Conservation (phyloP, 192 early-diverging fungal genomes). For the Powellomyces hirtus region DNA sequence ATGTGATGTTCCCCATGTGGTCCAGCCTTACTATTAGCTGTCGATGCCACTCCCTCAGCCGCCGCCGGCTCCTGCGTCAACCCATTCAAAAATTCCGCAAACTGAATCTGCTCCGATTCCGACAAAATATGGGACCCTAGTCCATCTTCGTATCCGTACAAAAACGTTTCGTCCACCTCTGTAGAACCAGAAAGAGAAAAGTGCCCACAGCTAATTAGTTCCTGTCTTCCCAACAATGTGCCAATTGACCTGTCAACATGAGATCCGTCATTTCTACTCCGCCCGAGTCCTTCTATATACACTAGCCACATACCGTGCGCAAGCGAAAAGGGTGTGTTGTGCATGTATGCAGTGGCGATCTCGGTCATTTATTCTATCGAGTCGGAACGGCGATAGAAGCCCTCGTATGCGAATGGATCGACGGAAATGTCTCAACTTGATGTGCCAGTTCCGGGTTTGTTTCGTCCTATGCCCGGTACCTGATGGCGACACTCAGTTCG, state of each 20-base stretch:
- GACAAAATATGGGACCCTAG: slow-evolving; percentile 14
- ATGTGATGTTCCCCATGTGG: too few species aligned
- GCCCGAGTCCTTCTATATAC: background rate
- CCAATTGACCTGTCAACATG: background rate
- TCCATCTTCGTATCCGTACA: background rate
- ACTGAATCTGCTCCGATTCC: slow-evolving; percentile 15
- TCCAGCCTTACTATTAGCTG: too few species aligned
- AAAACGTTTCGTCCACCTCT: background rate
- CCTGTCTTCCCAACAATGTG: background rate
- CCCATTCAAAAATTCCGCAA: slow-evolving; percentile 19
- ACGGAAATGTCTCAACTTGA: too few species aligned
- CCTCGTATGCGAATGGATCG: too few species aligned
- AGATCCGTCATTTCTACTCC: background rate
- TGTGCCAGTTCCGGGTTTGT: too few species aligned
- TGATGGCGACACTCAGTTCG: too few species aligned
- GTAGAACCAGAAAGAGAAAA: background rate
- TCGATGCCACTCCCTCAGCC: too few species aligned
- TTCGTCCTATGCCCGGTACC: too few species aligned
- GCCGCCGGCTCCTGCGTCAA: too few species aligned
- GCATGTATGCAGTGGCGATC: background rate
- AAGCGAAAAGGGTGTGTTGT: background rate
- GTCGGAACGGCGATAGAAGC: too few species aligned
- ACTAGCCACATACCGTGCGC: background rate
- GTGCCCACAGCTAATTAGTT: background rate
- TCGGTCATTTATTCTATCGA: slow-evolving; percentile 1